Base-by-base conservation (phyloP, 352 stramenopile species). In the Lagenidium giganteum region DNA sequence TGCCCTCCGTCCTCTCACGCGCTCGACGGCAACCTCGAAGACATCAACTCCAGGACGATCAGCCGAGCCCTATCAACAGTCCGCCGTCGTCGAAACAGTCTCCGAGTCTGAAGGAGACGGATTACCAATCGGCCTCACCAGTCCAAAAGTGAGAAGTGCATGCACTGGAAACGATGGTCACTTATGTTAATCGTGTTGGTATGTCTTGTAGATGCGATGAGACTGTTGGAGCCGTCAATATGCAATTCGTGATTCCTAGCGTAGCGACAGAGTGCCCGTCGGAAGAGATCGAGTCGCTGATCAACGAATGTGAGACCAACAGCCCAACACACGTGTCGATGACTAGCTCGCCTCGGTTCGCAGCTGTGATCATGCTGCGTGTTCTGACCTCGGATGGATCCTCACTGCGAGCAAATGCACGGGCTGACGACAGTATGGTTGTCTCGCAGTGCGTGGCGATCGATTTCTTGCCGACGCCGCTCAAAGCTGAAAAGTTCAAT, bases 401-500 rank as follows among this genome's bases (percentile, higher is more conserved):
- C 23, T 12, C 12, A 21, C 32, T 4, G 46, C 39, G 27, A 27
- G 40, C 4, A 56, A 51, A 25, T 5, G 41, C 13, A 6, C 20
- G 23, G 26, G 6, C 1, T 23, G 66, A 64, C 24, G 52, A 68
- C 13, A 14, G 2, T 14, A 17, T 21, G 16, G 61, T 68, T 9
- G 13, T 80, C 4, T 75, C 49, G 32, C 65, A 81, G 37, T 83
- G 60, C 35, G 28, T 78, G 8, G 68, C 70, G 2, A 59, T 86
- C 18, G 70, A 86, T 42, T 81, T 86, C 20, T 47, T 82, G 9
- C 70, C 66, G n/a, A 86, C 66, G 5, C 68, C 70, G 9, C 18
- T 38, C 12, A 66, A 56, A 17, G 17, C 35, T 6, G 58, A 67
- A 17, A 48, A 43, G 22, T 54, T 63, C 22, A 56, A n/a, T 9